Evolutionary conservation across 331 rosid genomes (phyloP).

Genomic region (Quercus tomentella): DNA sequence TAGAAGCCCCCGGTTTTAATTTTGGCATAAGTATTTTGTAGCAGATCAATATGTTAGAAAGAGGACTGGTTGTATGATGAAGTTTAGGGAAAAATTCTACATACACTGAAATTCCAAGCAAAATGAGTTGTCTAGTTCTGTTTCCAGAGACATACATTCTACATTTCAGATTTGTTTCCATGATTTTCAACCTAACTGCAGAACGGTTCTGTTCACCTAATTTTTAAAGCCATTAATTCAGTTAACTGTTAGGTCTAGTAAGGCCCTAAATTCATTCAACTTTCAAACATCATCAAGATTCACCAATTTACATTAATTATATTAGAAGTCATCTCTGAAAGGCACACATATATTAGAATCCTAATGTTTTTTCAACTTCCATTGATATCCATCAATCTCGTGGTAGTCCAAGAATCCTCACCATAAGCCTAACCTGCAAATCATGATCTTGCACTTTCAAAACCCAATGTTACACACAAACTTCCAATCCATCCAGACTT

Average conservation of each 20-base stretch:
- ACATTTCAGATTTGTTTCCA: background rate
- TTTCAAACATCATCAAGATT: background rate
- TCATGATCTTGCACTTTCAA: background rate
- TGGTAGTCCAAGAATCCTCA: background rate
- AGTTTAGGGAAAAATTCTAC: background rate
- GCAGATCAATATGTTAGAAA: background rate
- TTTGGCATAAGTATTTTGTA: background rate
- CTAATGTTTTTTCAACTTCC: background rate
- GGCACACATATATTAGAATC: background rate
- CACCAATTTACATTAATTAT: background rate
- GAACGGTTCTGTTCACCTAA: background rate
- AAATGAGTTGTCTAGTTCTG: background rate
- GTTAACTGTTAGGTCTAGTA: background rate
- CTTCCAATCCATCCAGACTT: background rate
- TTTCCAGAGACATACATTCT: background rate
- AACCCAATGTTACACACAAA: background rate
- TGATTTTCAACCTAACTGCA: background rate
- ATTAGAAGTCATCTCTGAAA: background rate
- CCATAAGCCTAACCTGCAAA: background rate
- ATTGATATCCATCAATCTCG: background rate
- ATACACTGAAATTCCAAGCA: constrained; percentile 2
- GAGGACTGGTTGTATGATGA: background rate
- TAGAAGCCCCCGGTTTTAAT: background rate
- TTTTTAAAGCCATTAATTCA: background rate
- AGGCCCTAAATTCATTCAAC: background rate